phyloP scores from a whole-genome alignment of 257 asterid genomes.

The Nicotiana tabacum region DNA sequence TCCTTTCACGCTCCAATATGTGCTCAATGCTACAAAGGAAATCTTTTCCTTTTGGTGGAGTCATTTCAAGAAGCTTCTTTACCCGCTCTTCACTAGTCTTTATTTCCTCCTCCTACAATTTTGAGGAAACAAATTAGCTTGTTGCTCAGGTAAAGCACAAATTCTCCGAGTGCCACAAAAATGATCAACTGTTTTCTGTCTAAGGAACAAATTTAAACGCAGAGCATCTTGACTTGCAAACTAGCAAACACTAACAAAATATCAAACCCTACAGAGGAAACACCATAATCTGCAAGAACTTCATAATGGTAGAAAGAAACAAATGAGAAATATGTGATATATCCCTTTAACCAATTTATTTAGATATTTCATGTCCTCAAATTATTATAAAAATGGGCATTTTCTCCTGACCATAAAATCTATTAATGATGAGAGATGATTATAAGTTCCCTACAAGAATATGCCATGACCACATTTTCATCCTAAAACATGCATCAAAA shows the following conservation, averaged over 20 bases:
- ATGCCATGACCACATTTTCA: neutral
- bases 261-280: neutral
- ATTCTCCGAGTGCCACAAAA: neutral
- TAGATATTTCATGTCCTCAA: too few relatives aligned
- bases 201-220: neutral
- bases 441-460: neutral
- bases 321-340: neutral
- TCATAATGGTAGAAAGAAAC: neutral
- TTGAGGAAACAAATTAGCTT: slow-evolving; percentile 17
- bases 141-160: neutral
- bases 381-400: neutral
- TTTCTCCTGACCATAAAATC: neutral
- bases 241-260: neutral
- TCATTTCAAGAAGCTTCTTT: slow-evolving; percentile 84
- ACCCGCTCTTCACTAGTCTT: slow-evolving; percentile 74
- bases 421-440: neutral
- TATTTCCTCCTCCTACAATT: slow-evolving; percentile 79
- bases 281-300: slow-evolving; percentile 3
- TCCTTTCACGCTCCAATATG: slow-evolving; percentile 92
- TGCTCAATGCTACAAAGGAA: slow-evolving; percentile 90
- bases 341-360: too few relatives aligned
- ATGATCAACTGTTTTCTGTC: neutral
- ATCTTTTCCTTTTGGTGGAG: slow-evolving; percentile 87
- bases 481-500: neutral
- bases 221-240: slow-evolving; percentile 1